Base-by-base conservation (phyloP, 2,329 filamentous ascomycete genomes). In the Cordyceps tenuipes region DNA sequence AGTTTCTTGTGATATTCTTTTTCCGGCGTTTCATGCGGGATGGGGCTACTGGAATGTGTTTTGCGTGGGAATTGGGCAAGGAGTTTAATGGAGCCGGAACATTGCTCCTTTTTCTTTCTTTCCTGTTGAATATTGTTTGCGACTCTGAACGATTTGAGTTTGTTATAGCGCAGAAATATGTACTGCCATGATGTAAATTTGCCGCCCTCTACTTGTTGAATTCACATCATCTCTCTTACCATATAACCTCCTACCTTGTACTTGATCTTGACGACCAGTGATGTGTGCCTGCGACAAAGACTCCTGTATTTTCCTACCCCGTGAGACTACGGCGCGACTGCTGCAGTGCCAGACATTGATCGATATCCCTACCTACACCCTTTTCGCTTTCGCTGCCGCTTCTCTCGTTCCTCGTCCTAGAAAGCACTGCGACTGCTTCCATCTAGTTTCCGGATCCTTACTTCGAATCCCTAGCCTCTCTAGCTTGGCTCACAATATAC, bases 171-270 rank as follows among this genome's bases (percentile, higher is more conserved):
- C 36, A 26, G 12, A 47, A 10, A 6, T n/a, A 13, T 26, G 39
- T n/a, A 48, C 39, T 36, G n/a, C 41, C n/a, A 46, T 21, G 47
- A 51, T 59, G 56, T 59, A 52, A 44, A 59, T 59, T 51, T 43
- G 48, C 44, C 46, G 39, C 36, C 21, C 23, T 26, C 29, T 43
- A 12, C 12, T 48, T 31, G 29, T 48, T 29, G 5, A 47, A 26
- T 36, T 15, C 6, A 41, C 17, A n/a, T 43, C 26, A 23, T 36
- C 36, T 17, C 15, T 19, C 39, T 19, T 17, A 19, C 21, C 36
- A 21, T 31, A 2, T 6, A 50, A 31, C 5, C n/a, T 3, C 15
- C 17, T 50, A 29, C 23, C 29, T 2, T 19, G 12, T 26, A 53
- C 34, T 19, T 21, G 17, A 43, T 46, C 10, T 55, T 9, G 15